phyloP scores from a whole-genome alignment of 1,139 yeast genomes.

The Pichia sp. region DNA sequence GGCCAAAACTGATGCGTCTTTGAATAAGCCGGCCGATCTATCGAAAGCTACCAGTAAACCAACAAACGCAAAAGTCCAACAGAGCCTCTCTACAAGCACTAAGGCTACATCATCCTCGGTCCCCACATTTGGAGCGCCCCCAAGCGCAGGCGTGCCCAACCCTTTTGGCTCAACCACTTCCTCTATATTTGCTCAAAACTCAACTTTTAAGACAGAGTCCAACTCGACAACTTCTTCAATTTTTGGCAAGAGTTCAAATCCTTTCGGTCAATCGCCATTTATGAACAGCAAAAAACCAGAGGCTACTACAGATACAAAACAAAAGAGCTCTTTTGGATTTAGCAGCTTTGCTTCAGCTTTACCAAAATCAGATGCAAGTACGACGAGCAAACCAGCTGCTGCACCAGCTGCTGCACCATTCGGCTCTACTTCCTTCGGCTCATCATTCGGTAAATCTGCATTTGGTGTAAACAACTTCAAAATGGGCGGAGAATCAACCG shows the following conservation, averaged over 20 bases:
- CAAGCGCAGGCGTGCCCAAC: constrained; percentile 8
- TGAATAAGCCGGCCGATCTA: constrained; percentile 28
- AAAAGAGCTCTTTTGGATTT: neutral
- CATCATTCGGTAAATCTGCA: constrained; percentile 16
- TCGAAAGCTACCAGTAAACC: constrained; percentile 11
- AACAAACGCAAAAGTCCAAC: neutral
- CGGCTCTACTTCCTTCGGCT: constrained; percentile 9
- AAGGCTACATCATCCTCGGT: neutral
- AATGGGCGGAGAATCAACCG: constrained; percentile 5
- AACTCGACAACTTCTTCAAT: neutral
- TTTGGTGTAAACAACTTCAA: constrained; percentile 16
- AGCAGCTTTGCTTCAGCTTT: neutral
- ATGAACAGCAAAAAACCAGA: too few species aligned
- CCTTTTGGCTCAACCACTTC: constrained; percentile 17
- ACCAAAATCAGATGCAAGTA: neutral
- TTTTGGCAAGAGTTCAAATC: constrained; percentile 2
- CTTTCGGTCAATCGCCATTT: constrained; percentile 1
- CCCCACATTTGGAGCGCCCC: neutral
- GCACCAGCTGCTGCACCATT: neutral
- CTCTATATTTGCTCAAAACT: constrained; percentile 10
- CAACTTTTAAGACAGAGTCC: neutral
- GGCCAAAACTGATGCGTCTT: constrained; percentile 44
- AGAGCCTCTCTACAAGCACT: neutral
- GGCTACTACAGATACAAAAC: neutral
- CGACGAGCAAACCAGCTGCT: neutral